Conservation (phyloP, 495 filamentous ascomycete species). For the Hypomontagnella monticulosa region DNA sequence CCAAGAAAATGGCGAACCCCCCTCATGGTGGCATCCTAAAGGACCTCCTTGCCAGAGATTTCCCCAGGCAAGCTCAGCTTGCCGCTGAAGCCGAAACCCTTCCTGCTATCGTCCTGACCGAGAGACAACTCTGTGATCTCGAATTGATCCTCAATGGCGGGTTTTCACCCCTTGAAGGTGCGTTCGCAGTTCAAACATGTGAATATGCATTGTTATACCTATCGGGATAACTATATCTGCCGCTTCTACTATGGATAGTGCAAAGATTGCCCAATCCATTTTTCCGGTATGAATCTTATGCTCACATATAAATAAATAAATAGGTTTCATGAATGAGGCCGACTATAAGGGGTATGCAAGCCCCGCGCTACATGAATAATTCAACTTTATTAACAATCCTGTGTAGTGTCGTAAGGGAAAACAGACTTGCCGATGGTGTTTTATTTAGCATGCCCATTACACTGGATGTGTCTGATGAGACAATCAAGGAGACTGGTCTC, state of each 20-base stretch:
- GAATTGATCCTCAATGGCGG: slow-evolving; percentile 96
- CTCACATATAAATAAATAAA: slow-evolving; percentile 26
- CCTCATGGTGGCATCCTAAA: slow-evolving; percentile 97
- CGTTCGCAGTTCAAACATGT: slow-evolving; percentile 43
- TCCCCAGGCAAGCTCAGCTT: slow-evolving; percentile 77
- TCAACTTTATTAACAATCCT: slow-evolving; percentile 27
- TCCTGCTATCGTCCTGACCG: slow-evolving; percentile 83
- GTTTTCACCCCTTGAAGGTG: slow-evolving; percentile 96
- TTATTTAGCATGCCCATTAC: slow-evolving; percentile 98
- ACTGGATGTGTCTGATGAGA: slow-evolving; percentile 80
- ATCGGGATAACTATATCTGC: background rate
- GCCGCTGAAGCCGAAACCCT: slow-evolving; percentile 84
- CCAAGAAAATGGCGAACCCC: slow-evolving; percentile 67
- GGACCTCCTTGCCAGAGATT: slow-evolving; percentile 93
- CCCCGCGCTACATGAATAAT: background rate
- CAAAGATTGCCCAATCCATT: background rate
- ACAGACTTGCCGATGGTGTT: slow-evolving; percentile 85
- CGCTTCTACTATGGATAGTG: background rate
- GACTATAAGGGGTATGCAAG: slow-evolving; percentile 86
- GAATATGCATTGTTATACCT: slow-evolving; percentile 8
- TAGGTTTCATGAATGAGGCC: slow-evolving; percentile 96
- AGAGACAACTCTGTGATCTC: slow-evolving; percentile 96
- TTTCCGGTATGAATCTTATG: slow-evolving; percentile 1
- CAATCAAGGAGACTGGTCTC: slow-evolving; percentile 75
- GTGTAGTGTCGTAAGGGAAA: slow-evolving; percentile 82